Percentiles rank a stretch among this genome's conserved stretches.
phyloP scores from a whole-genome alignment of 2,329 filamentous ascomycete species.

The Botrytis galanthina region DNA sequence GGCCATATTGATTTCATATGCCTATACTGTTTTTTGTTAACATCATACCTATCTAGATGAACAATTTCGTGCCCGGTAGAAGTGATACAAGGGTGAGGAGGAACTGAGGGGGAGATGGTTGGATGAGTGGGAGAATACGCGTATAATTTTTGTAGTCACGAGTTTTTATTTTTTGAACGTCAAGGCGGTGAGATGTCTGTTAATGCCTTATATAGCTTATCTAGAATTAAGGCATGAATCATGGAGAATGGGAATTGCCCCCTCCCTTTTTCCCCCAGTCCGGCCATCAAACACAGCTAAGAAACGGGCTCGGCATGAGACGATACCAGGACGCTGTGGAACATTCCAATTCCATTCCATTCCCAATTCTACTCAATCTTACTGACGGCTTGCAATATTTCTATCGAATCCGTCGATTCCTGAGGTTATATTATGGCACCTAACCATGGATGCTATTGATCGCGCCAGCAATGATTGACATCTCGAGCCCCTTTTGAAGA shows the following conservation, averaged over 20 bases:
- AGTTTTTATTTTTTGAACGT: background rate
- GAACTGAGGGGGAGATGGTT: background rate
- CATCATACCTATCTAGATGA: slow-evolving; percentile 1
- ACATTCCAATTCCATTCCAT: background rate
- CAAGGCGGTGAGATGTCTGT: background rate
- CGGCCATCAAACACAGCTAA: background rate
- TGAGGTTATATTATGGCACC: background rate
- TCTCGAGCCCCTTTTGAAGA: background rate
- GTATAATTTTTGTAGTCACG: background rate
- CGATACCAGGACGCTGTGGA: background rate
- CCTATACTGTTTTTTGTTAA: background rate
- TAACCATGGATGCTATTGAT: background rate
- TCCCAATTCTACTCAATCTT: background rate
- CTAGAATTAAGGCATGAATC: background rate
- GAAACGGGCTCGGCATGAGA: background rate
- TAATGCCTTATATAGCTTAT: background rate
- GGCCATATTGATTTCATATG: slow-evolving; percentile 33
- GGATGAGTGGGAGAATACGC: background rate
- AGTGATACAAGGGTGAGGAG: slow-evolving; percentile 1
- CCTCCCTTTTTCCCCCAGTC: background rate
- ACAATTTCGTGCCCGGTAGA: background rate
- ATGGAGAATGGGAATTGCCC: background rate
- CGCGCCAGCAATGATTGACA: background rate
- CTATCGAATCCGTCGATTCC: background rate
- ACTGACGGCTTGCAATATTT: background rate